A percentile compares a stretch with the other conserved stretches of the same genome.
Conservation (phyloP, 2,329 filamentous ascomycete species). For the Ophidiomyces ophidiicola region DNA sequence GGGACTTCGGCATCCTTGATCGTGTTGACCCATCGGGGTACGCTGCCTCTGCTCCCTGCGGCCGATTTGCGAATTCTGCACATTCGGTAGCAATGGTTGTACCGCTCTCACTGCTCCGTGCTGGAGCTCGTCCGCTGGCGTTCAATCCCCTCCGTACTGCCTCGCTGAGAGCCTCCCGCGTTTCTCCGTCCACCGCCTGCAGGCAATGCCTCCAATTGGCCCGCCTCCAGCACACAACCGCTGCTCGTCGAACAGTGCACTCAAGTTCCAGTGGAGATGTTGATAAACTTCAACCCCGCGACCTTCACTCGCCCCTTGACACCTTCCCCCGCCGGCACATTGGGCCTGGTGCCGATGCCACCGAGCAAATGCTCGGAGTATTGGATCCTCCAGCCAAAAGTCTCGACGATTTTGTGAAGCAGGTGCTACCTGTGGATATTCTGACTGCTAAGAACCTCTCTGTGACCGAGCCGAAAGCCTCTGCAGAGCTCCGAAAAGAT, state of each 20-base stretch:
- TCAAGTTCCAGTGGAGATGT: constrained; percentile 75
- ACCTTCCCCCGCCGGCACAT: constrained; percentile 75
- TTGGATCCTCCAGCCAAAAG: constrained; percentile 61
- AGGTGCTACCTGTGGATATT: constrained; percentile 73
- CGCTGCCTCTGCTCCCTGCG: background rate
- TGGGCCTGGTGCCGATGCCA: constrained; percentile 60
- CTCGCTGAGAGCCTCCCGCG: constrained; percentile 10
- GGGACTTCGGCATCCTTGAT: background rate
- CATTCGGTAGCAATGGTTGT: constrained; percentile 13
- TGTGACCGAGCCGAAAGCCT: constrained; percentile 40
- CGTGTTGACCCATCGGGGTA: background rate
- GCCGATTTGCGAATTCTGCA: background rate
- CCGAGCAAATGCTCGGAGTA: constrained; percentile 64
- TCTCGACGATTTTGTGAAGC: constrained; percentile 69
- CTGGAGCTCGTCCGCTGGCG: constrained; percentile 14
- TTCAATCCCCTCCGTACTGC: constrained; percentile 7
- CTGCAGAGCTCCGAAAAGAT: constrained; percentile 31
- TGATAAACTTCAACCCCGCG: constrained; percentile 33
- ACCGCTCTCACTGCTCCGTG: constrained; percentile 14
- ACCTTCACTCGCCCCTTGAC: constrained; percentile 38
- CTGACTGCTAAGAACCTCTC: constrained; percentile 53
- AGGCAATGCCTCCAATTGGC: constrained; percentile 23
- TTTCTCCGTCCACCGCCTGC: constrained; percentile 23
- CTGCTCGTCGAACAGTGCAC: constrained; percentile 46
- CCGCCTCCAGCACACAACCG: constrained; percentile 15